Conservation (phyloP, 2,329 filamentous ascomycete genomes). For the Kalaharituber pfeilii region DNA sequence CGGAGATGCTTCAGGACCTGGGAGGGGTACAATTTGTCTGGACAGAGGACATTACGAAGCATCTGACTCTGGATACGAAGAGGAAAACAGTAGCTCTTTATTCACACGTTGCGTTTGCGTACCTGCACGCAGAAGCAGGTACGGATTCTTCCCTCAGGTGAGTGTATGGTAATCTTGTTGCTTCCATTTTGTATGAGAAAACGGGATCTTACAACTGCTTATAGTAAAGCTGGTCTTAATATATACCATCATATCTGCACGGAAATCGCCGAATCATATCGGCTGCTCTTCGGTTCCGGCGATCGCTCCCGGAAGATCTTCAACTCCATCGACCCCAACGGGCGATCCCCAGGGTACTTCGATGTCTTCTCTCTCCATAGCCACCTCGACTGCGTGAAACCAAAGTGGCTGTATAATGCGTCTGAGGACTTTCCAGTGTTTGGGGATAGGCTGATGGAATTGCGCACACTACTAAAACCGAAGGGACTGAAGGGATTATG, state of each 20-base stretch:
- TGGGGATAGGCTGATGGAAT: slow-evolving; percentile 9
- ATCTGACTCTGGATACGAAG: slow-evolving; percentile 1
- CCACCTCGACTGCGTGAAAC: neutral
- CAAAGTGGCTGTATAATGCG: slow-evolving; percentile 2
- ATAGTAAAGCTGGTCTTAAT: slow-evolving; percentile 3
- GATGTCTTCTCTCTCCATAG: slow-evolving; percentile 1
- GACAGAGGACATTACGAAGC: slow-evolving; percentile 4
- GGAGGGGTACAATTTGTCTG: slow-evolving; percentile 3
- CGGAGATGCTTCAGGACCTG: slow-evolving; percentile 3
- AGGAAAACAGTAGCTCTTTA: slow-evolving; percentile 4
- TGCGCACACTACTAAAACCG: slow-evolving; percentile 12
- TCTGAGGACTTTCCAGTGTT: slow-evolving; percentile 7
- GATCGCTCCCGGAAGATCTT: neutral
- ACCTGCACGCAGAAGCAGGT: slow-evolving; percentile 3
- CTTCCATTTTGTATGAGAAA: too few species aligned
- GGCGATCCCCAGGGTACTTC: neutral
- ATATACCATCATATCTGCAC: neutral
- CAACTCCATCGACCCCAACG: neutral
- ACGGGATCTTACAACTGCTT: too few species aligned
- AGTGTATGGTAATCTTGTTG: too few species aligned
- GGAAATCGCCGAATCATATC: slow-evolving; percentile 5
- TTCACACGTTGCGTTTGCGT: slow-evolving; percentile 3
- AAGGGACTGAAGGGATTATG: slow-evolving; percentile 16
- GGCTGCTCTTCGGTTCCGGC: slow-evolving; percentile 4
- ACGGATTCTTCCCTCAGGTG: slow-evolving; percentile 1